These are phyloP conservation scores for Trifolium subterraneum DNA, from an alignment of 306 rosid species.

Conservation along the genomic window DNA sequence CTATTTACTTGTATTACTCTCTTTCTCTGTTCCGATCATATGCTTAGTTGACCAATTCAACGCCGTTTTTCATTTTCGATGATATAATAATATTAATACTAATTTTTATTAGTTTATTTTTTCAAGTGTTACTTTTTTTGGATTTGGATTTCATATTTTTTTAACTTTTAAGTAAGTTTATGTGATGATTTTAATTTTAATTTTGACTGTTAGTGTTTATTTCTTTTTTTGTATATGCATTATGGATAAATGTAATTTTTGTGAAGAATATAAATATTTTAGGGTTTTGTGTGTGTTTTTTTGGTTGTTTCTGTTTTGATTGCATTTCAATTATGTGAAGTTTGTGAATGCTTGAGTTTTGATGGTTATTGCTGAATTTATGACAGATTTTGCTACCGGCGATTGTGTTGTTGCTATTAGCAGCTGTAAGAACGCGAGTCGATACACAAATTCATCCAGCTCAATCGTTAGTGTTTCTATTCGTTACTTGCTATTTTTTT, in stretches of 20 bases:
- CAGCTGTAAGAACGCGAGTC: conserved; percentile 78
- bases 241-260: background rate
- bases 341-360: conserved; percentile 18
- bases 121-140: conserved; percentile 22
- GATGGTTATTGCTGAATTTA: conserved; percentile 37
- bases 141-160: background rate
- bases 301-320: conserved; percentile 7
- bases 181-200: background rate
- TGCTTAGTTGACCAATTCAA: conserved; percentile 14
- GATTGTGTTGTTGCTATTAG: conserved; percentile 77
- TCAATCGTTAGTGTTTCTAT: conserved; percentile 69
- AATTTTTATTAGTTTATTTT: background rate
- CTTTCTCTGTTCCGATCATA: conserved; percentile 23
- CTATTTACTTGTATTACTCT: background rate
- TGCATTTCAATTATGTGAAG: conserved; percentile 28
- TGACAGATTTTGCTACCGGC: conserved; percentile 95
- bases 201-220: background rate
- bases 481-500: conserved; percentile 24
- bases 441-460: conserved; percentile 90
- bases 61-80: conserved; percentile 7
- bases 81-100: background rate
- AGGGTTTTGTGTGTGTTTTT: background rate
- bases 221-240: background rate
- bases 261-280: background rate
- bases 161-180: background rate